These are phyloP conservation scores for Trematosphaeria pertusa DNA, from an alignment of 2,329 filamentous ascomycete species.

Conservation along the genomic window DNA sequence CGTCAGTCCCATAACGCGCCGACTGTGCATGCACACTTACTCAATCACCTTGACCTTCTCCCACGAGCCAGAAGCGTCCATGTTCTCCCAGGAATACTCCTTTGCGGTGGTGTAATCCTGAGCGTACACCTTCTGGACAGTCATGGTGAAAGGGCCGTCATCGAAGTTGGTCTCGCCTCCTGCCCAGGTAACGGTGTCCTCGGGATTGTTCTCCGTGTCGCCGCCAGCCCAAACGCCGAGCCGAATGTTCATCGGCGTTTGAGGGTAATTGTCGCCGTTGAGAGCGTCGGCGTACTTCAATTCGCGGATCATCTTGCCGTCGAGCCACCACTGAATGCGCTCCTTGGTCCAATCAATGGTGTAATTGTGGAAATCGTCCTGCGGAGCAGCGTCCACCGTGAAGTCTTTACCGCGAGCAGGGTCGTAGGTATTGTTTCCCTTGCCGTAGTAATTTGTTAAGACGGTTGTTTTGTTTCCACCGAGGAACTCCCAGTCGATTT, in stretches of 20 bases:
- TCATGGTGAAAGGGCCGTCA: constrained; percentile 75
- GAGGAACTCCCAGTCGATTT: constrained; percentile 61
- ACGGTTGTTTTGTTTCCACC: constrained; percentile 49
- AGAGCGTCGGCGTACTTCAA: constrained; percentile 66
- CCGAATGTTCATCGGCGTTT: constrained; percentile 76
- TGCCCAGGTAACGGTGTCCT: constrained; percentile 60
- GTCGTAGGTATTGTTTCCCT: constrained; percentile 58
- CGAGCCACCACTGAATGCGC: constrained; percentile 69
- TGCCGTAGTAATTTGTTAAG: constrained; percentile 63
- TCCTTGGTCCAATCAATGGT: constrained; percentile 71
- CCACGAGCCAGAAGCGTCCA: constrained; percentile 65
- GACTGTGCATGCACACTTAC: too few relatives aligned
- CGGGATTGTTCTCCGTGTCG: constrained; percentile 52
- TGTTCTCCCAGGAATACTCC: constrained; percentile 66
- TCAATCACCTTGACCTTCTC: constrained; percentile 59
- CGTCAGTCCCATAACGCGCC: too few relatives aligned
- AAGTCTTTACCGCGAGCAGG: constrained; percentile 56
- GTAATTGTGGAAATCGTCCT: constrained; percentile 50
- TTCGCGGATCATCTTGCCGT: constrained; percentile 67
- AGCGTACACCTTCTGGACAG: constrained; percentile 67
- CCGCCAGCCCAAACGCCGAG: constrained; percentile 73
- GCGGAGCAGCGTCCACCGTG: constrained; percentile 34
- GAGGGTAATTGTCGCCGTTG: constrained; percentile 67
- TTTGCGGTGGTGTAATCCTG: constrained; percentile 65
- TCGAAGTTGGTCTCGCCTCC: constrained; percentile 73